A percentile compares a stretch with the other conserved stretches of the same genome.
phyloP scores from a whole-genome alignment of 768 basidiomycete genomes.

The Tricholoma terreum region DNA sequence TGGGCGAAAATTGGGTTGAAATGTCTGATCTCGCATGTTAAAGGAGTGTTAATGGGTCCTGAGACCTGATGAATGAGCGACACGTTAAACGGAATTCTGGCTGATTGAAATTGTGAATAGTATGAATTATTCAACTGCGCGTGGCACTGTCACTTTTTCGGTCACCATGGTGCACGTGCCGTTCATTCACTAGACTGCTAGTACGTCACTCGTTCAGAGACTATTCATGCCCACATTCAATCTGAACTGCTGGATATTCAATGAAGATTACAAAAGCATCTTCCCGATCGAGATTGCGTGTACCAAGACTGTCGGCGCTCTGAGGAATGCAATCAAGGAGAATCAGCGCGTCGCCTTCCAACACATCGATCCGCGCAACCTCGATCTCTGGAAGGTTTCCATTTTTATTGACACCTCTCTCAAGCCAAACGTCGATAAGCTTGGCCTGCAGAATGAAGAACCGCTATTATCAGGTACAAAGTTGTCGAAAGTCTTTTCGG shows the following conservation, averaged over 20 bases:
- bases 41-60: background rate
- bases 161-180: too few relatives aligned
- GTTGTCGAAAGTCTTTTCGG: background rate
- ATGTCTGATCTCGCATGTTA: background rate
- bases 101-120: background rate
- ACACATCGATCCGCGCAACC: background rate
- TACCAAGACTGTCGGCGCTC: background rate
- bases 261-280: background rate
- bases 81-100: background rate
- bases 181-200: too few relatives aligned
- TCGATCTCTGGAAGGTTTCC: background rate
- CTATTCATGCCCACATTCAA: background rate
- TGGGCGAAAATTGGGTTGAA: background rate
- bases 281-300: background rate
- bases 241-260: background rate
- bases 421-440: background rate
- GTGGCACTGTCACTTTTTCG: too few relatives aligned
- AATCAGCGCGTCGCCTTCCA: background rate
- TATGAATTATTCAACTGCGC: too few relatives aligned
- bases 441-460: background rate
- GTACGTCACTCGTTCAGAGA: too few relatives aligned
- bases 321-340: background rate
- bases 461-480: background rate
- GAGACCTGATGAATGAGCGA: background rate
- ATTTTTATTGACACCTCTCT: background rate